Evolutionary conservation across 495 filamentous ascomycete species (phyloP), one percentile per base, ranked within the genome.

Genomic region (Penicillium angulare): DNA sequence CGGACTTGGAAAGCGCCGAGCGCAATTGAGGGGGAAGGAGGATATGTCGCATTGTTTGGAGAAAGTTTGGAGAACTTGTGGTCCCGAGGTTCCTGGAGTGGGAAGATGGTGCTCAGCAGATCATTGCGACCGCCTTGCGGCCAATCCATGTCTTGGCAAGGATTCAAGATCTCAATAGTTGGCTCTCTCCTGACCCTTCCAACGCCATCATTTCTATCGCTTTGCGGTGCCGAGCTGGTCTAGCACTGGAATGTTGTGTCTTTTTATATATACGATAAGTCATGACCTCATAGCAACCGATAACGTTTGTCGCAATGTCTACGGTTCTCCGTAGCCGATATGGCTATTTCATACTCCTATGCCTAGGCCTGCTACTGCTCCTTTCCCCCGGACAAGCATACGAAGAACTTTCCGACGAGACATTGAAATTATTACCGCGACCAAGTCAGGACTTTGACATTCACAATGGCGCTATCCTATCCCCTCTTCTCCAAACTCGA

Each of bases 401-500:
- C 74, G 82, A 83, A 27, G 71, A 77, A 27, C 71, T 96, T 46
- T 89, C 92, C 10, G 84, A 92, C 56, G 70, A 81, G 35, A 84
- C 85, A 16, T 76, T 97, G 12, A 73, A 70, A 31, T 63, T 68
- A 31, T 72, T 97, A 3, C 87, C 88, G 2, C 80, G 79, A 13
- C 85, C 87, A 1, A 81, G 79, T 47, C 53, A 78, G 24, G 92
- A 96, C 73, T 93, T 97, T 65, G 78, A 97, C 67, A 87, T 92
- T 59, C 63, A 85, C 39, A 77, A 72, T 43, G 88, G 90, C 47
- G 71, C 78, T 6, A 74, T 98, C 17, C 79, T 97, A n/a, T 75
- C 92, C 1, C 93, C 92, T 1, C 92, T 98, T 53, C 80, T 98
- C n/a, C 83, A 81, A 18, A 86, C 92, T 23, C 88, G 93, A 47